phyloP scores from a whole-genome alignment of 306 rosid genomes.

The Castanospermum australe region DNA sequence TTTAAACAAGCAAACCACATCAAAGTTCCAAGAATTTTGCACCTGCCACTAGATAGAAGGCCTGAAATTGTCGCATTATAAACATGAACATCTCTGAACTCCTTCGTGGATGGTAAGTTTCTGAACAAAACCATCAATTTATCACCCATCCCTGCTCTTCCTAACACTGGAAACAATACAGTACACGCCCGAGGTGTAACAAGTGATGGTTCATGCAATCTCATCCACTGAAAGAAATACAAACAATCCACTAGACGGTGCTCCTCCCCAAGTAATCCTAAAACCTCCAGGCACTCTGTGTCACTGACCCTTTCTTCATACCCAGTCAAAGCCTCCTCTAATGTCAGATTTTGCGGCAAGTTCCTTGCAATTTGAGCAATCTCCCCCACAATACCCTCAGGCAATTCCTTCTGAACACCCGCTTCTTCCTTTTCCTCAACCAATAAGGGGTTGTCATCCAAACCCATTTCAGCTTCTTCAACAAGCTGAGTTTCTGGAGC shows the following conservation, averaged over 20 bases:
- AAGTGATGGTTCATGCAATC: conserved; percentile 65
- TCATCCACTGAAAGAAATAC: conserved; percentile 94
- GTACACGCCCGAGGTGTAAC: conserved; percentile 67
- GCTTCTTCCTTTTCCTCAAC: conserved; percentile 22
- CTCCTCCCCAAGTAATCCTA: conserved; percentile 58
- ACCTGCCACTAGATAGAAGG: conserved; percentile 64
- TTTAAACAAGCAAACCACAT: conserved; percentile 14
- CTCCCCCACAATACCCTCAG: conserved; percentile 53
- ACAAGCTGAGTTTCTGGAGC: conserved; percentile 32
- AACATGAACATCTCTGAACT: conserved; percentile 68
- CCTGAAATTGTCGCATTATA: conserved; percentile 85
- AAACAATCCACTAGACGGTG: conserved; percentile 51
- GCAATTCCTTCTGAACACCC: conserved; percentile 23
- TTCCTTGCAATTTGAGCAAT: conserved; percentile 62
- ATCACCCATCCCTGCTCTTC: conserved; percentile 77
- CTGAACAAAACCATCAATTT: conserved; percentile 57
- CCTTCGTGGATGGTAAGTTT: conserved; percentile 57
- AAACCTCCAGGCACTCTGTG: conserved; percentile 58
- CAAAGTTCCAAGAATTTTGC: conserved; percentile 6
- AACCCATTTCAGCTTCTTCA: conserved; percentile 37
- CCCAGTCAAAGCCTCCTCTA: conserved; percentile 63
- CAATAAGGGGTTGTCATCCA: background rate
- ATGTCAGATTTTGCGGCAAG: conserved; percentile 56
- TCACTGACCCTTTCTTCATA: conserved; percentile 56
- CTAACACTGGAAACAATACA: conserved; percentile 71